Evolutionary conservation across 176 grass and related monocot genomes (phyloP).

Genomic region (Thinopyrum elongatum): DNA sequence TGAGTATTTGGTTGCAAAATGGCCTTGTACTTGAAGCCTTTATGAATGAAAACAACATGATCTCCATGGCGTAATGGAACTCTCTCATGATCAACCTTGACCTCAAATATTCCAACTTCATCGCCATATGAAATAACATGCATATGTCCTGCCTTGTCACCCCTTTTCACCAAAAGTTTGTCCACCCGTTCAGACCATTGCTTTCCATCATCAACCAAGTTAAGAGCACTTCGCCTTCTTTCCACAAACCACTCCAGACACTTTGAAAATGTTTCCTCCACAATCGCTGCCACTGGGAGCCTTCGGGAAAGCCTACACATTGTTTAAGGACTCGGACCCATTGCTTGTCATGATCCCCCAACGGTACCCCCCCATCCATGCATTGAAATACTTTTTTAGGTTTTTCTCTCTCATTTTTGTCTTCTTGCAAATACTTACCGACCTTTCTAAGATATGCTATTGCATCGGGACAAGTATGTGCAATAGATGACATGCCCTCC

Average conservation of each 20-base stretch:
- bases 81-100: no score
- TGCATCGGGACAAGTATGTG: background rate
- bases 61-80: no score
- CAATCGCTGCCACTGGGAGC: background rate
- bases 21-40: background rate
- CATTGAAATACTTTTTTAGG: background rate
- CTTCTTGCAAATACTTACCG: background rate
- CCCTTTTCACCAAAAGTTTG: background rate
- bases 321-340: background rate
- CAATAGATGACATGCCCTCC: background rate
- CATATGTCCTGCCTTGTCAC: no score
- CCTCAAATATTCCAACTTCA: no score
- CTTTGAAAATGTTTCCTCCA: conserved; percentile 9
- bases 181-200: background rate
- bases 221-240: background rate
- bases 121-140: no score
- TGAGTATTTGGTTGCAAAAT: background rate
- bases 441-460: background rate
- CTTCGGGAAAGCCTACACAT: background rate
- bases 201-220: background rate
- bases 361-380: background rate
- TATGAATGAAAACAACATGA: no score
- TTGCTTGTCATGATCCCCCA: conserved; percentile 10
- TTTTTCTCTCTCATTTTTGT: background rate
- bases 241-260: conserved; percentile 28